These are phyloP conservation scores for Fusarium tupiense DNA, from an alignment of 2,329 filamentous ascomycete genomes.

Conservation along the genomic window DNA sequence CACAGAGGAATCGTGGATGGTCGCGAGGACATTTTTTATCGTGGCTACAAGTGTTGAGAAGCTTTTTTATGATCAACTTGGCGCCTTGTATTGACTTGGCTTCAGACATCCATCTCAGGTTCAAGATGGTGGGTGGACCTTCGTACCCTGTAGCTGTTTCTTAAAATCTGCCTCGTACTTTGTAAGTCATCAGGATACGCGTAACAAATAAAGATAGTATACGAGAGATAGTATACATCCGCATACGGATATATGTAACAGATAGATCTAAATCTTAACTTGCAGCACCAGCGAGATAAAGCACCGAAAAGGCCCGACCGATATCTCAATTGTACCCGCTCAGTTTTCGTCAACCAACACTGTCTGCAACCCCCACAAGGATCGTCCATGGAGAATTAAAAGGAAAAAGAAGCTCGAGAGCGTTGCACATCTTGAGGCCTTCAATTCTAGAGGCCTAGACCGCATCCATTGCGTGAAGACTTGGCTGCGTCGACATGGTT, in stretches of 20 bases:
- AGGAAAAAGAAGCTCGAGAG: background rate
- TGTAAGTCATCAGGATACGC: conserved; percentile 1
- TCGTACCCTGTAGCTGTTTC: conserved; percentile 7
- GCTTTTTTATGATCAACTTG: conserved; percentile 16
- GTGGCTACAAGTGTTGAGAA: conserved; percentile 16
- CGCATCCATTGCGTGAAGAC: background rate
- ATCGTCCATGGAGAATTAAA: conserved; percentile 1
- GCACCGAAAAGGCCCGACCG: conserved; percentile 34
- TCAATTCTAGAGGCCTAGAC: conserved; percentile 1
- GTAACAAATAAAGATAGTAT: background rate
- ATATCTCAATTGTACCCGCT: background rate
- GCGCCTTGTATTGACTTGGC: conserved; percentile 23
- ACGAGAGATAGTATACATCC: background rate
- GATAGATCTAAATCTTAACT: conserved; percentile 1
- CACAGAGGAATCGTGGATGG: conserved; percentile 24
- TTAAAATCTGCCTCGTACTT: background rate
- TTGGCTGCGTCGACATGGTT: conserved; percentile 25
- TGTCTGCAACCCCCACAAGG: conserved; percentile 18
- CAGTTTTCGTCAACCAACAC: conserved; percentile 14
- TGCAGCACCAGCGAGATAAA: conserved; percentile 11
- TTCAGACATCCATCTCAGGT: background rate
- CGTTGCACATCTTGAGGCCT: conserved; percentile 11
- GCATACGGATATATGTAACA: background rate
- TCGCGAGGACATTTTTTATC: background rate
- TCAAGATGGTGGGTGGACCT: conserved; percentile 3